phyloP scores from a whole-genome alignment of 1,284 basidiomycete genomes.

The Boletus mariae region DNA sequence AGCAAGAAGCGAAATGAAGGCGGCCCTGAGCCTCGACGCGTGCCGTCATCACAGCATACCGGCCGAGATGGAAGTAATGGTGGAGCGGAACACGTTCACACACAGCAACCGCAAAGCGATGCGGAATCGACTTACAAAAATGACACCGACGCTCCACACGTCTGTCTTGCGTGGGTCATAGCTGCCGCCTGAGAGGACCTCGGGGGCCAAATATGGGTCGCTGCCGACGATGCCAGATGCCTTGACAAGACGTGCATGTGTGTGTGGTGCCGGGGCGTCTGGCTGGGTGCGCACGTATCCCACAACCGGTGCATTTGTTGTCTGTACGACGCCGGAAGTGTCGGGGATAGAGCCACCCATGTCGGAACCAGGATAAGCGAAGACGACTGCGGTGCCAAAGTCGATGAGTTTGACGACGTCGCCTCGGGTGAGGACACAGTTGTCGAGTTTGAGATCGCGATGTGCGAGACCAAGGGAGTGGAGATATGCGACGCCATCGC shows the following conservation, averaged over 20 bases:
- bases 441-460: conserved; percentile 98
- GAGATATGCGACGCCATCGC: conserved; percentile 96
- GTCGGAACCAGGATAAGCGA: conserved; percentile 89
- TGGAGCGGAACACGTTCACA: not conserved
- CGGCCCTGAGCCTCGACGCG: not conserved
- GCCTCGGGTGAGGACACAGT: conserved; percentile 95
- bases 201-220: conserved; percentile 97
- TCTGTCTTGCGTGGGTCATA: conserved; percentile 98
- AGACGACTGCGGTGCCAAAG: conserved; percentile 98
- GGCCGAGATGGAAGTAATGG: not conserved
- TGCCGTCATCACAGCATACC: conserved; percentile 3
- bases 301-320: conserved; percentile 8
- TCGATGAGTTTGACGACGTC: conserved; percentile 99
- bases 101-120: not conserved
- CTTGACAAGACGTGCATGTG: conserved; percentile 56
- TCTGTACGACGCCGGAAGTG: conserved; percentile 7
- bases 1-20: conserved; percentile 6
- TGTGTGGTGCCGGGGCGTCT: conserved; percentile 29
- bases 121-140: conserved; percentile 65
- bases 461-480: conserved; percentile 97
- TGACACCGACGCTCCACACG: conserved; percentile 98
- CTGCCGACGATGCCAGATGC: conserved; percentile 95
- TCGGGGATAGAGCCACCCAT: conserved; percentile 26
- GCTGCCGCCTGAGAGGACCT: conserved; percentile 63
- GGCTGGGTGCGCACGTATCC: conserved; percentile 24